Evolutionary conservation across 352 stramenopile species (phyloP).

Genomic region (Phytophthora sp.): DNA sequence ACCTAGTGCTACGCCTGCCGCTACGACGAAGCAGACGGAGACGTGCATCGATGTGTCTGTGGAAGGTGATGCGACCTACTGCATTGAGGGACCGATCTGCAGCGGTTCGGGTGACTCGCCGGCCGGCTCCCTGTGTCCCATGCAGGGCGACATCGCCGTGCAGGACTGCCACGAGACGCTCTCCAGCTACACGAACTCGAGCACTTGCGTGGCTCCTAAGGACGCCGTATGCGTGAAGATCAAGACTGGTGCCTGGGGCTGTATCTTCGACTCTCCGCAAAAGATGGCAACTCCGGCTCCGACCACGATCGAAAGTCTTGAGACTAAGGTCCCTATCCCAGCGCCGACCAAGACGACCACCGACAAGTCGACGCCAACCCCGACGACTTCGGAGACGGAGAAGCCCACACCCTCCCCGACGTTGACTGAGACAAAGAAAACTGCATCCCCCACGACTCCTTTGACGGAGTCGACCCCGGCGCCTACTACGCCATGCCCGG

Average conservation of each 20-base stretch:
- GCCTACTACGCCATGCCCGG: too few species aligned
- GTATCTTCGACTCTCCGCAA: conserved; percentile 41
- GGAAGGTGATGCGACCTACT: conserved; percentile 76
- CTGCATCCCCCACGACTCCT: too few species aligned
- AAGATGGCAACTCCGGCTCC: conserved; percentile 5
- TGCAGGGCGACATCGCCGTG: conserved; percentile 62
- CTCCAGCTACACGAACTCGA: conserved; percentile 55
- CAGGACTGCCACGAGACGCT: conserved; percentile 64
- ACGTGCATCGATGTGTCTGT: conserved; percentile 70
- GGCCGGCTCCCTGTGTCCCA: conserved; percentile 53
- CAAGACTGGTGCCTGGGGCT: conserved; percentile 76
- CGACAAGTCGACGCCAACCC: conserved; percentile 7
- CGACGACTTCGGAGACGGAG: conserved; percentile 2
- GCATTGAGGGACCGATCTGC: conserved; percentile 68
- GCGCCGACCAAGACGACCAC: conserved; percentile 1
- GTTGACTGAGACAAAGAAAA: conserved; percentile 1
- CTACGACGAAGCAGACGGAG: conserved; percentile 30
- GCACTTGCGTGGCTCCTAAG: conserved; percentile 57
- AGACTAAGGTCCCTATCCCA: background rate
- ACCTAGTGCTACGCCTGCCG: conserved; percentile 23
- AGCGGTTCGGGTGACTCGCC: conserved; percentile 51
- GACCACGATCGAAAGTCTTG: background rate
- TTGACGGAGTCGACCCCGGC: conserved; percentile 33
- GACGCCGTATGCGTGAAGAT: conserved; percentile 67
- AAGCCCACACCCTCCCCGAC: conserved; percentile 13